Evolutionary conservation across 1,284 basidiomycete genomes (phyloP).

Genomic region (Neonothopanus nambi): DNA sequence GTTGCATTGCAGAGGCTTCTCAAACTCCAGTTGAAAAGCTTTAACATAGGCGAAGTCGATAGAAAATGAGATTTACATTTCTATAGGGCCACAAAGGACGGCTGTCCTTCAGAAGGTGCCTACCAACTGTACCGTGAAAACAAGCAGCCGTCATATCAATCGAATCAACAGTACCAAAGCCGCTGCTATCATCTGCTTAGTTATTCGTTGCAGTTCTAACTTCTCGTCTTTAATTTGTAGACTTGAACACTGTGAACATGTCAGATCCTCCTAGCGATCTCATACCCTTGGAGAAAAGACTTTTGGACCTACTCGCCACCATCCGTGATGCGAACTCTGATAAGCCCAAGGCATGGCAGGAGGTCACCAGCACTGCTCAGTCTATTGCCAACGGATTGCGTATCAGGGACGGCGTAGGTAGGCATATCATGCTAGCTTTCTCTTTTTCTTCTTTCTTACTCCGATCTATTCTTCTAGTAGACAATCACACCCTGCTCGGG

Average conservation of each 20-base stretch:
- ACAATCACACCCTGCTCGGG: slow-evolving; percentile 71
- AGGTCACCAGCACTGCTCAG: slow-evolving; percentile 52
- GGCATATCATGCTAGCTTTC: slow-evolving; percentile 13
- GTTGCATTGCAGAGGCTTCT: too few relatives aligned
- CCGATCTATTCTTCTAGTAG: slow-evolving; percentile 41
- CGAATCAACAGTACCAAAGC: neutral
- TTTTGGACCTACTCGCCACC: slow-evolving; percentile 34
- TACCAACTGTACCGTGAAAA: too few relatives aligned
- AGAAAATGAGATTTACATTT: too few relatives aligned
- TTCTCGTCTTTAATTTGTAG: too few relatives aligned
- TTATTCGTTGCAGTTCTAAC: too few relatives aligned
- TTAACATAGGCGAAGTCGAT: too few relatives aligned
- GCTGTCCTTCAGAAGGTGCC: too few relatives aligned
- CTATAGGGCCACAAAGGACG: too few relatives aligned
- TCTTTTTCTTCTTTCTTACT: slow-evolving; percentile 17
- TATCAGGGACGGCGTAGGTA: slow-evolving; percentile 50
- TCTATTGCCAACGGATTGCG: slow-evolving; percentile 64
- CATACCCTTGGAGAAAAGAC: slow-evolving; percentile 29
- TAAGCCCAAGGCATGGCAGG: slow-evolving; percentile 46
- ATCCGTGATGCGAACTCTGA: slow-evolving; percentile 33
- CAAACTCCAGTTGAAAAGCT: too few relatives aligned
- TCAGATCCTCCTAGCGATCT: slow-evolving; percentile 23
- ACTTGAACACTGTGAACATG: too few relatives aligned
- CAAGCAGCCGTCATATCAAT: too few relatives aligned
- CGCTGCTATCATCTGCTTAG: neutral